These are phyloP conservation scores for Umbilicus rupestris DNA, from an alignment of 164 flowering plant genomes.

Conservation along the genomic window DNA sequence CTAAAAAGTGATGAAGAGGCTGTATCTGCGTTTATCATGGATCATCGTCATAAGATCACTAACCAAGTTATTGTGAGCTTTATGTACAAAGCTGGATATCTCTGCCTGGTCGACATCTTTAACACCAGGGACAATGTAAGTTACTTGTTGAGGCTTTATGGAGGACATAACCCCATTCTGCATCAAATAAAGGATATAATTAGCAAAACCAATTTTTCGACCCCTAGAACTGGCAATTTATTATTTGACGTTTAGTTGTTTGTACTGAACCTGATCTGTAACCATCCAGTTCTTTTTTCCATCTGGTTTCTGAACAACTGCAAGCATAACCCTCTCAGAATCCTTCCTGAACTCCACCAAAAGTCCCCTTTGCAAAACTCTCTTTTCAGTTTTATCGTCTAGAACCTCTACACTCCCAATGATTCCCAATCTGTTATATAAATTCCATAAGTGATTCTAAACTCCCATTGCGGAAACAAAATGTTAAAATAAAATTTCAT, in stretches of 20 bases:
- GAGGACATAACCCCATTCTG: constrained; percentile 82
- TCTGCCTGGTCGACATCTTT: constrained; percentile 56
- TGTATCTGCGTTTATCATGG: not conserved
- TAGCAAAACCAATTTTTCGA: constrained; percentile 5
- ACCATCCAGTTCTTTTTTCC: constrained; percentile 98
- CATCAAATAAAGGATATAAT: constrained; percentile 10
- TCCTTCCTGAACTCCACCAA: constrained; percentile 83
- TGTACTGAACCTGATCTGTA: constrained; percentile 70
- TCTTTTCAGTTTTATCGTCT: constrained; percentile 47
- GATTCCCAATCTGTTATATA: constrained; percentile 33
- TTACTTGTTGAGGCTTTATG: constrained; percentile 86
- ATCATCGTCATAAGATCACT: constrained; percentile 11
- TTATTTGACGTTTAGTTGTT: constrained; percentile 26
- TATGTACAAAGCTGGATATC: constrained; percentile 50
- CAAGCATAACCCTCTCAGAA: constrained; percentile 69
- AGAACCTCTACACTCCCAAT: constrained; percentile 34
- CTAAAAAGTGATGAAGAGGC: not conserved
- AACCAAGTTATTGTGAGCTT: constrained; percentile 65
- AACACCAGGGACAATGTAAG: constrained; percentile 77
- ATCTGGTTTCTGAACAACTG: constrained; percentile 84
- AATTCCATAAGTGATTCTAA: not conserved
- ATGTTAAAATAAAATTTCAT: not conserved
- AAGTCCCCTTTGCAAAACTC: constrained; percentile 41
- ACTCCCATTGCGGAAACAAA: not conserved
- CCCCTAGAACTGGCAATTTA: not conserved